phyloP scores from a whole-genome alignment of 2,329 filamentous ascomycete species.

The Colletotrichum sp. region DNA sequence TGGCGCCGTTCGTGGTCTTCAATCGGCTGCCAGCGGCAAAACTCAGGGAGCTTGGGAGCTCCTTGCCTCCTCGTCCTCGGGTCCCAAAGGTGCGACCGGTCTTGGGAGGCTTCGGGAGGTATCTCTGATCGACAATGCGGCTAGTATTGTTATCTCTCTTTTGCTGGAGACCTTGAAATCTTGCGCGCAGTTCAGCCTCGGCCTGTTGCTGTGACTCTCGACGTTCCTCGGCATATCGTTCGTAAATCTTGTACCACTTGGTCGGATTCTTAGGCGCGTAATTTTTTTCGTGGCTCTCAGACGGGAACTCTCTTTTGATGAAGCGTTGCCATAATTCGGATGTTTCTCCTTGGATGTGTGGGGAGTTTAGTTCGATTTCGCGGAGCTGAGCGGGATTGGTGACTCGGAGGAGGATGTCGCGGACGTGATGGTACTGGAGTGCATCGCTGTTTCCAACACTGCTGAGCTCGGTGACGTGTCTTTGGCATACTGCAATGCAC shows the following conservation, averaged over 20 bases:
- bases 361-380: slow-evolving; percentile 74
- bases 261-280: slow-evolving; percentile 69
- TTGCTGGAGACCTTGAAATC: slow-evolving; percentile 61
- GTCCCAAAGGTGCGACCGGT: slow-evolving; percentile 30
- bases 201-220: slow-evolving; percentile 63
- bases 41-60: slow-evolving; percentile 37
- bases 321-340: slow-evolving; percentile 79
- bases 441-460: slow-evolving; percentile 75
- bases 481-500: slow-evolving; percentile 55
- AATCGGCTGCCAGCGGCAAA: slow-evolving; percentile 57
- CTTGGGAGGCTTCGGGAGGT: slow-evolving; percentile 47
- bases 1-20: slow-evolving; percentile 55
- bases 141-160: slow-evolving; percentile 63
- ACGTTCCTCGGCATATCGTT: slow-evolving; percentile 67
- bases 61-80: slow-evolving; percentile 29
- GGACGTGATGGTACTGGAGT: slow-evolving; percentile 41
- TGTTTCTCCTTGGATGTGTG: slow-evolving; percentile 74
- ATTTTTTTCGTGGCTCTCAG: slow-evolving; percentile 64
- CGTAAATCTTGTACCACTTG: slow-evolving; percentile 82
- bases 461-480: slow-evolving; percentile 61
- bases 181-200: slow-evolving; percentile 60
- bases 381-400: slow-evolving; percentile 77
- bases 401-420: slow-evolving; percentile 73
- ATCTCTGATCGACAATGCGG: slow-evolving; percentile 56
- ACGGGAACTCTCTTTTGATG: slow-evolving; percentile 78